A percentile compares a stretch with the other conserved stretches of the same genome.
Conservation (phyloP, 805 yeast genomes). For the Kluyveromyces lactis region DNA sequence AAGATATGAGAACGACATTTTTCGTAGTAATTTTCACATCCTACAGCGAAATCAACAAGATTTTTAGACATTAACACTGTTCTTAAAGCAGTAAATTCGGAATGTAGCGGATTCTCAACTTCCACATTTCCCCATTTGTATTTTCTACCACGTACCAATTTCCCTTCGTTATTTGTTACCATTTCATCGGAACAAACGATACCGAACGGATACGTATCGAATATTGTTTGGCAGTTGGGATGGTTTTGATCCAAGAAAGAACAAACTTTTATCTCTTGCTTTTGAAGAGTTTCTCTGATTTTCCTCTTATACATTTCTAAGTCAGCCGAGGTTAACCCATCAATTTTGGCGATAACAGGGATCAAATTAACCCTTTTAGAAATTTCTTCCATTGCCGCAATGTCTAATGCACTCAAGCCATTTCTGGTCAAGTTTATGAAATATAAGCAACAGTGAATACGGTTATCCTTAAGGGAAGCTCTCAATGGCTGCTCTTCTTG, state of each 20-base stretch:
- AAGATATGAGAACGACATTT: conserved; percentile 53
- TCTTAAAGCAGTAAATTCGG: conserved; percentile 65
- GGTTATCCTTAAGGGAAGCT: conserved; percentile 42
- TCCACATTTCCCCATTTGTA: conserved; percentile 86
- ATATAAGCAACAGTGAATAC: conserved; percentile 82
- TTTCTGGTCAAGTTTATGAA: conserved; percentile 65
- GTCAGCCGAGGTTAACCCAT: conserved; percentile 56
- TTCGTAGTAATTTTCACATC: conserved; percentile 73
- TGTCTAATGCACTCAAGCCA: conserved; percentile 56
- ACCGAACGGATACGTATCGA: conserved; percentile 54
- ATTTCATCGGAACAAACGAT: conserved; percentile 58
- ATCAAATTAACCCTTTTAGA: conserved; percentile 68
- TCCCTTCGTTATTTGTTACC: conserved; percentile 36
- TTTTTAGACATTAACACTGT: conserved; percentile 57
- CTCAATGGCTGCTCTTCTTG: conserved; percentile 76
- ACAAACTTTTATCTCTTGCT: conserved; percentile 51
- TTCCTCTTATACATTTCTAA: conserved; percentile 43
- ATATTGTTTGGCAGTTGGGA: conserved; percentile 27
- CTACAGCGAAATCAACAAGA: conserved; percentile 67
- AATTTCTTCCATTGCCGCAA: conserved; percentile 63
- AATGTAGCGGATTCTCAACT: conserved; percentile 66
- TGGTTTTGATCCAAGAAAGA: conserved; percentile 37
- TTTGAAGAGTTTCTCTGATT: conserved; percentile 42
- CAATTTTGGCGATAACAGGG: conserved; percentile 78
- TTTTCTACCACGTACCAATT: conserved; percentile 59